These are phyloP conservation scores for Aureobasidium sp. DNA, from an alignment of 2,329 filamentous ascomycete genomes.

Conservation along the genomic window DNA sequence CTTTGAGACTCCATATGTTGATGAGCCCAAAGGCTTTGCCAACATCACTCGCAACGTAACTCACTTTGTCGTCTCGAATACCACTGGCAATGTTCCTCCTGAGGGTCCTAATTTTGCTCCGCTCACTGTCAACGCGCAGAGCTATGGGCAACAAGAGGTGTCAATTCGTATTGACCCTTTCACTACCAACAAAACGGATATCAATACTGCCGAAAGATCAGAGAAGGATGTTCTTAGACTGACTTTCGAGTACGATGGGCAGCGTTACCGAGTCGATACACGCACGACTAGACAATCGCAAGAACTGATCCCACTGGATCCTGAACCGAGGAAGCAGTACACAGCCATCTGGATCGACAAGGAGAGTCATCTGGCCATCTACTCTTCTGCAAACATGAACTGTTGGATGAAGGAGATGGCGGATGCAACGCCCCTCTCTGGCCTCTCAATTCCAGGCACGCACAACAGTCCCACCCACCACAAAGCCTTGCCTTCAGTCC, in stretches of 20 bases:
- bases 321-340: conserved; percentile 34
- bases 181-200: conserved; percentile 54
- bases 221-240: conserved; percentile 63
- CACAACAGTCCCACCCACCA: conserved; percentile 89
- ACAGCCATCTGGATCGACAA: conserved; percentile 37
- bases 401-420: conserved; percentile 76
- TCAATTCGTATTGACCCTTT: conserved; percentile 62
- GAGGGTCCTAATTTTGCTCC: conserved; percentile 18
- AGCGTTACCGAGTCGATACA: conserved; percentile 65
- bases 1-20: conserved; percentile 51
- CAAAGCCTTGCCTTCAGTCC: conserved; percentile 80
- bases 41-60: conserved; percentile 36
- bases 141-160: conserved; percentile 56
- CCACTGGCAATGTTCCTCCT: conserved; percentile 30
- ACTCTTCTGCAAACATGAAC: conserved; percentile 61
- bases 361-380: conserved; percentile 48
- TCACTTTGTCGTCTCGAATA: conserved; percentile 37
- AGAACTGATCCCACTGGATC: conserved; percentile 32
- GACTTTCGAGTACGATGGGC: conserved; percentile 58
- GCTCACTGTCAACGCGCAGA: conserved; percentile 50
- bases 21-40: conserved; percentile 32
- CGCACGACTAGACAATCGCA: conserved; percentile 46
- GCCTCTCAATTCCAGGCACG: conserved; percentile 85
- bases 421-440: conserved; percentile 65
- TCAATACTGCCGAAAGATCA: conserved; percentile 49